Percentiles rank a stretch among this genome's conserved stretches.
phyloP scores from a whole-genome alignment of 768 basidiomycete genomes.

The Suillus luteus region DNA sequence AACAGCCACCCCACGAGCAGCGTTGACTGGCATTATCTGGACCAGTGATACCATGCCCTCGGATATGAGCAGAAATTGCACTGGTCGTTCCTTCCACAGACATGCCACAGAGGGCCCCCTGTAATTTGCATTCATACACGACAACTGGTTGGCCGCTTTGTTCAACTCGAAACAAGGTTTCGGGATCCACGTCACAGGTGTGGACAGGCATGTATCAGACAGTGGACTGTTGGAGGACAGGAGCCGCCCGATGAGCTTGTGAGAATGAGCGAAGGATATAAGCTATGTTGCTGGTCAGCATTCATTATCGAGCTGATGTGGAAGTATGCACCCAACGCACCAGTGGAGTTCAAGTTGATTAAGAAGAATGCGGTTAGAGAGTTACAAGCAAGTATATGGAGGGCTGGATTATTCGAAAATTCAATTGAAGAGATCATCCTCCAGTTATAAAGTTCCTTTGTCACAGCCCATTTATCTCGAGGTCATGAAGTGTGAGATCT shows the following conservation, averaged over 20 bases:
- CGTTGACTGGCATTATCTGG: not conserved
- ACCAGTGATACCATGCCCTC: conserved; percentile 5
- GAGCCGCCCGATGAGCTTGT: not conserved
- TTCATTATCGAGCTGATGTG: not conserved
- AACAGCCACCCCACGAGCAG: conserved; percentile 10
- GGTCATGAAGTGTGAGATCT: not conserved
- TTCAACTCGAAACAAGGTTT: not conserved
- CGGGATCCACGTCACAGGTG: not conserved
- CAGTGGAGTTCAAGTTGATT: not conserved
- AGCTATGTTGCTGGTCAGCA: not conserved
- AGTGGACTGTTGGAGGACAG: not conserved
- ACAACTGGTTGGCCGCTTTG: not conserved
- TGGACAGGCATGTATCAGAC: not conserved
- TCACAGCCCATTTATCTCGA: not conserved
- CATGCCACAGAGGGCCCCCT: not conserved
- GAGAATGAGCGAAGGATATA: not conserved
- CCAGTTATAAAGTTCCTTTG: not conserved
- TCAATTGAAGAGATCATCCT: not conserved
- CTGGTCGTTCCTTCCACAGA: conserved; percentile 9
- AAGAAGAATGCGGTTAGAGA: not conserved
- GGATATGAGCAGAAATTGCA: conserved; percentile 12
- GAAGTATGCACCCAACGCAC: not conserved
- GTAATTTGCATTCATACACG: conserved; percentile 2
- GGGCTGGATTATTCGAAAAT: not conserved
- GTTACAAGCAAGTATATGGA: not conserved